A percentile compares a stretch with the other conserved stretches of the same genome.
Conservation (phyloP, 345 rosid genomes). For the Carallia pectinifolia region DNA sequence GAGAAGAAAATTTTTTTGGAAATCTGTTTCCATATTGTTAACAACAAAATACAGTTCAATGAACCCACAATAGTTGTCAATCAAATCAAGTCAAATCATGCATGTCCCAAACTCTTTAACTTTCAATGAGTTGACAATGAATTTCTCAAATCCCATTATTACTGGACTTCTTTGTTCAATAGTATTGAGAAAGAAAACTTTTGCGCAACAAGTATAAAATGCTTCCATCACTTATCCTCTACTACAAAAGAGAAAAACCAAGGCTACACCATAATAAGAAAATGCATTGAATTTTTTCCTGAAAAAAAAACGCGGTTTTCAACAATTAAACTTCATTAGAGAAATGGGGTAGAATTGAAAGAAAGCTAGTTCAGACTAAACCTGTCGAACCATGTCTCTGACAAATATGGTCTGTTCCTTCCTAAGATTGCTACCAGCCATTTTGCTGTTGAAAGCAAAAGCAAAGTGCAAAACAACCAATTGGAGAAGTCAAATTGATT, state of each 20-base stretch:
- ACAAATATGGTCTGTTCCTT: neutral
- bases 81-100: neutral
- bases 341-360: neutral
- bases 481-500: too few relatives aligned
- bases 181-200: neutral
- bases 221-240: too few relatives aligned
- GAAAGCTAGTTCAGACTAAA: neutral
- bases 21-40: too few relatives aligned
- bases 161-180: neutral
- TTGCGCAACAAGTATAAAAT: neutral
- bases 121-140: too few relatives aligned
- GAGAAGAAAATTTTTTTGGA: too few relatives aligned
- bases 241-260: too few relatives aligned
- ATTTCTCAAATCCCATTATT: neutral
- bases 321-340: neutral
- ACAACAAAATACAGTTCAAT: too few relatives aligned
- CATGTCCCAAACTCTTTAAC: too few relatives aligned
- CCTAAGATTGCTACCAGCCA: conserved; percentile 4
- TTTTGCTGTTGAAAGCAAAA: neutral
- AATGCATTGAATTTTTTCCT: too few relatives aligned
- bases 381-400: neutral
- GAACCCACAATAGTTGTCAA: neutral
- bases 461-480: too few relatives aligned
- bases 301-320: too few relatives aligned
- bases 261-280: too few relatives aligned